Evolutionary conservation across 1,139 yeast genomes (phyloP).

Genomic region (Yamadazyma siamensis): DNA sequence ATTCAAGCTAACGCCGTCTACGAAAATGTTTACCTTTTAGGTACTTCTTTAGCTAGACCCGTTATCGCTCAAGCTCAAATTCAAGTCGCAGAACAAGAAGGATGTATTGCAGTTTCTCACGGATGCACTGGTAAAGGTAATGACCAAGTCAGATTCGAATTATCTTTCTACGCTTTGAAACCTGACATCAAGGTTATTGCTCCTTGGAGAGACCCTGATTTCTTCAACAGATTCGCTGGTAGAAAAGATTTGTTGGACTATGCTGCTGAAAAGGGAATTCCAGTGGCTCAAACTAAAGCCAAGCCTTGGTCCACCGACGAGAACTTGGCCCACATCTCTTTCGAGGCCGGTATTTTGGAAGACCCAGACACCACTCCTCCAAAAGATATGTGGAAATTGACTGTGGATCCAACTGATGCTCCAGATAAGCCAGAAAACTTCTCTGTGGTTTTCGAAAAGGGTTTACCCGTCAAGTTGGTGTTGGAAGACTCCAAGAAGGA

Average conservation of each 20-base stretch:
- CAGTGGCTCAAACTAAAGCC: constrained; percentile 95
- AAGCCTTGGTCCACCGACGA: constrained; percentile 99
- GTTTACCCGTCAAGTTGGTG: constrained; percentile 79
- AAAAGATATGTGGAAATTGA: constrained; percentile 99
- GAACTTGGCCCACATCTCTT: constrained; percentile 97
- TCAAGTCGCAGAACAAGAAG: constrained; percentile 92
- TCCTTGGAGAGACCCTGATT: constrained; percentile 97
- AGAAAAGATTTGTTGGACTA: constrained; percentile 93
- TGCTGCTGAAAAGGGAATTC: constrained; percentile 86
- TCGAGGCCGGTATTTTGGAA: constrained; percentile 98
- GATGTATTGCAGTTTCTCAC: constrained; percentile 97
- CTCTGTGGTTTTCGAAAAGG: constrained; percentile 76
- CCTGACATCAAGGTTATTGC: constrained; percentile 97
- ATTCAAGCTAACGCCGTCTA: constrained; percentile 95
- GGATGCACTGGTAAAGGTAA: constrained; percentile 99
- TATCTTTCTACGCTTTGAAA: constrained; percentile 93
- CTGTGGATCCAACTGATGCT: constrained; percentile 93
- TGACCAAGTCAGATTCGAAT: constrained; percentile 97
- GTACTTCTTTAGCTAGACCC: constrained; percentile 97
- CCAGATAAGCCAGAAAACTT: constrained; percentile 91
- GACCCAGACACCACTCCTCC: constrained; percentile 99
- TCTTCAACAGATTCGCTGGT: constrained; percentile 95
- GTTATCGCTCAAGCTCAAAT: constrained; percentile 98
- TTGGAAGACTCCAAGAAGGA: constrained; percentile 57
- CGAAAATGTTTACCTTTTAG: constrained; percentile 93